Base-by-base conservation (phyloP, 1,284 basidiomycete genomes). In the Cutaneotrichosporon mucoides region DNA sequence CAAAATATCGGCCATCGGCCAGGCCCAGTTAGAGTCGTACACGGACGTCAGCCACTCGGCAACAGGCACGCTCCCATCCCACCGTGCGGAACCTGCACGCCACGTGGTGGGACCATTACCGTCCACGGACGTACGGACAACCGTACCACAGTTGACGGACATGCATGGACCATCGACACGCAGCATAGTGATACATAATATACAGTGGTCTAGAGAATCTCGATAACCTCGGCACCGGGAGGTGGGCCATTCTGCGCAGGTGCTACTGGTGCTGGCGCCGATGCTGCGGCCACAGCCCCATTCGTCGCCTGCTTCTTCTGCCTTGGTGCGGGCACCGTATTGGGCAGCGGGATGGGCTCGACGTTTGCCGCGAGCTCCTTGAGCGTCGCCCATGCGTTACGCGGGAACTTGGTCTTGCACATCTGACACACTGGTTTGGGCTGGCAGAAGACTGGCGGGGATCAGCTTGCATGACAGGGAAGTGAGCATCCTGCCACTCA, bases 321-420 rank as follows among this genome's bases (percentile, higher is more conserved):
- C 16, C 38, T 37, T 9, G 60, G 59, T 1, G 62, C 52, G 4
- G 58, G 52, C 24, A 61, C 64, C 0, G 73, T 75, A 41, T 67
- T 57, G 0, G 75, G 75, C 4, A 76, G 55, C 3, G 72, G 70
- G 16, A 76, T 71, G 0, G 71, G 67, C 53, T 67, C 57, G 40
- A 75, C 66, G 55, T 72, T 63, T 1, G 69, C 64, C 2, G 69
- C 70, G 4, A 74, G 61, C 9, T 67, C 62, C 48, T 87, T 88
- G 56, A 94, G 83, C 12, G 89, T 86, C 68, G 89, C 87, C 6
- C 93, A 83, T 1, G 89, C 89, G 72, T 90, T 90, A 74, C 92
- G 86, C 7, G 92, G 91, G 81, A 94, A 95, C 72, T 92, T 92
- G n/a, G 91, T 93, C 89, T 89, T 85, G 81, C 93, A 97, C 36